phyloP scores from a whole-genome alignment of 2,329 filamentous ascomycete genomes.

The Cordyceps javanica region DNA sequence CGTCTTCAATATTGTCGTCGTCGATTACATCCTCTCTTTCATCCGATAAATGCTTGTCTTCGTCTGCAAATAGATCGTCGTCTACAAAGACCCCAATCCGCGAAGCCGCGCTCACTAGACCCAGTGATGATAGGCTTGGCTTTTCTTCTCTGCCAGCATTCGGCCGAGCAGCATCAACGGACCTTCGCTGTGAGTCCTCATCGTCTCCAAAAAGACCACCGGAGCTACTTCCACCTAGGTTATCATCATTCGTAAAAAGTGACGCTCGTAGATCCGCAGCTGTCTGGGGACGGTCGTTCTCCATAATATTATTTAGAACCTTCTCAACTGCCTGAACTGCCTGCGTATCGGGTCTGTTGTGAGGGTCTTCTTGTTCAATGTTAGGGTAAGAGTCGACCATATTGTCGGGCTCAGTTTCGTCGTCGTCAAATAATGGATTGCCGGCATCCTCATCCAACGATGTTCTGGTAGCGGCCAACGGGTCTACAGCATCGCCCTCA shows the following conservation, averaged over 20 bases:
- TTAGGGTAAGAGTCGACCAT: constrained; percentile 69
- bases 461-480: constrained; percentile 43
- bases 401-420: constrained; percentile 66
- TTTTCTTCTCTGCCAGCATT: constrained; percentile 46
- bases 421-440: constrained; percentile 70
- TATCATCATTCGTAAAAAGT: constrained; percentile 46
- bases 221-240: constrained; percentile 42
- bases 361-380: constrained; percentile 60
- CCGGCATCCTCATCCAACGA: constrained; percentile 61
- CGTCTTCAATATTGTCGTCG: constrained; percentile 50
- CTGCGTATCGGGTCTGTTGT: constrained; percentile 61
- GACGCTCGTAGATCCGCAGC: constrained; percentile 60
- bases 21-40: constrained; percentile 69
- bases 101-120: constrained; percentile 79
- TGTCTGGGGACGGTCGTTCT: constrained; percentile 61
- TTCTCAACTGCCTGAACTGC: constrained; percentile 91
- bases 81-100: constrained; percentile 90
- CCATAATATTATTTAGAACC: constrained; percentile 87
- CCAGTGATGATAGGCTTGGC: constrained; percentile 85
- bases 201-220: constrained; percentile 46
- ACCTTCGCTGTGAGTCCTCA: constrained; percentile 56
- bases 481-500: constrained; percentile 35
- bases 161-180: constrained; percentile 47
- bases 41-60: constrained; percentile 78
- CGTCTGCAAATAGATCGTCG: constrained; percentile 87